Percentiles rank a stretch among this genome's conserved stretches.
Evolutionary conservation across 1,284 basidiomycete species (phyloP).

Genomic region (Ganoderma multipileum): DNA sequence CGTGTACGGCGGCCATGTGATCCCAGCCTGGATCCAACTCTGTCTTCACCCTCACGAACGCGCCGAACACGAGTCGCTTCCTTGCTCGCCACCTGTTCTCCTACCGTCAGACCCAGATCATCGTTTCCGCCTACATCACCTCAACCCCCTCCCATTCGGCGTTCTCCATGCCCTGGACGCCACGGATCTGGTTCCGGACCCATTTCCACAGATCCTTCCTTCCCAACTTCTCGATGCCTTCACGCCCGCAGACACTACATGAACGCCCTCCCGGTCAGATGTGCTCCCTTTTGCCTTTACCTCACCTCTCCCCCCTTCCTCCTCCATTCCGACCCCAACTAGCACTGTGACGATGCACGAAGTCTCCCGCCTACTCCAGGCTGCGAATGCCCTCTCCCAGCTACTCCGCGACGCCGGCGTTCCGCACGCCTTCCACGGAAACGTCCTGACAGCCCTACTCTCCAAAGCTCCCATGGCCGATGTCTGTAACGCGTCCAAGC

Average conservation of each 20-base stretch:
- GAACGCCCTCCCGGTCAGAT: slow-evolving; percentile 36
- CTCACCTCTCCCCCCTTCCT: slow-evolving; percentile 5
- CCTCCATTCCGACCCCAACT: slow-evolving; percentile 14
- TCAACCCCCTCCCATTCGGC: slow-evolving; percentile 33
- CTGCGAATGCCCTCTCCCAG: slow-evolving; percentile 64
- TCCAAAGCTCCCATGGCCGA: slow-evolving; percentile 60
- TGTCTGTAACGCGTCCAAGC: slow-evolving; percentile 46
- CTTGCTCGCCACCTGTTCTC: slow-evolving; percentile 28
- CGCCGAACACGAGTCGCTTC: slow-evolving; percentile 26
- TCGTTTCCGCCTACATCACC: slow-evolving; percentile 37
- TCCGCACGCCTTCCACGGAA: slow-evolving; percentile 75
- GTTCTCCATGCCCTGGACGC: slow-evolving; percentile 31
- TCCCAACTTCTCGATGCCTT: slow-evolving; percentile 40
- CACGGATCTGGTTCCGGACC: slow-evolving; percentile 34
- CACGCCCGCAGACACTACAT: slow-evolving; percentile 32
- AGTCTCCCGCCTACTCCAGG: slow-evolving; percentile 68
- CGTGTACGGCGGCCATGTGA: slow-evolving; percentile 30
- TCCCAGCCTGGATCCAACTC: slow-evolving; percentile 24
- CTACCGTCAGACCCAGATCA: slow-evolving; percentile 36
- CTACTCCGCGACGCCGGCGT: slow-evolving; percentile 56
- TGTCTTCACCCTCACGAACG: slow-evolving; percentile 17
- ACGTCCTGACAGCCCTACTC: slow-evolving; percentile 63
- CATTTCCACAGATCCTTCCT: slow-evolving; percentile 32
- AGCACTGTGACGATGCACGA: slow-evolving; percentile 56
- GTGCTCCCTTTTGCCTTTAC: slow-evolving; percentile 26